Evolutionary conservation across 164 flowering plant species (phyloP).

Genomic region (Berberis vulgaris): DNA sequence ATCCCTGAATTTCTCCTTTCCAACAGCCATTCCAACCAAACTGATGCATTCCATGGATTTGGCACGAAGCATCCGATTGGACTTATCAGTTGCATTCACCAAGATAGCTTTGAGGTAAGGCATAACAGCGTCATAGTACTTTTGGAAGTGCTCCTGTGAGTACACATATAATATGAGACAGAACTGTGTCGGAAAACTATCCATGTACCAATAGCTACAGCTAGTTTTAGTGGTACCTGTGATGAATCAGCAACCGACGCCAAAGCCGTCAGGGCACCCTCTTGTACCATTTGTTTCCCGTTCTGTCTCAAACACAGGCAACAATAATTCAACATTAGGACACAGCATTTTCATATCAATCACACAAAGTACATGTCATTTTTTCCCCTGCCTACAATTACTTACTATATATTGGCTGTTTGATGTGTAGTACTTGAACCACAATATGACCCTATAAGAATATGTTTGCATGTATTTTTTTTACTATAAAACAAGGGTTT

Average conservation of each 20-base stretch:
- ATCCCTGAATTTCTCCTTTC: slow-evolving; percentile 93
- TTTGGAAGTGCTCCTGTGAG: slow-evolving; percentile 84
- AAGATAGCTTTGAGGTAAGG: slow-evolving; percentile 86
- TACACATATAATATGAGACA: background rate
- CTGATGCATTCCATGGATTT: slow-evolving; percentile 99
- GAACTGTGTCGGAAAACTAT: background rate
- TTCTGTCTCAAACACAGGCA: slow-evolving; percentile 39
- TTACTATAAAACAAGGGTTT: too few relatives aligned
- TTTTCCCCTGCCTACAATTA: too few relatives aligned
- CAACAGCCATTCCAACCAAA: slow-evolving; percentile 99
- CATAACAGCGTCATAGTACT: slow-evolving; percentile 97
- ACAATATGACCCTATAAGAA: too few relatives aligned
- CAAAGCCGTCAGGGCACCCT: slow-evolving; percentile 98
- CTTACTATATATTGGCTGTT: too few relatives aligned
- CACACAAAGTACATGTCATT: too few relatives aligned
- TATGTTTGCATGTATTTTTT: too few relatives aligned
- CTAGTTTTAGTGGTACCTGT: slow-evolving; percentile 44
- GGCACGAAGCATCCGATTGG: slow-evolving; percentile 99
- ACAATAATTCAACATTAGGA: background rate
- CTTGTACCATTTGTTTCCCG: slow-evolving; percentile 99
- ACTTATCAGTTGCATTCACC: slow-evolving; percentile 88
- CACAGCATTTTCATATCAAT: too few relatives aligned
- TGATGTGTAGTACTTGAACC: too few relatives aligned
- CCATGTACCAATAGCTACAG: too few relatives aligned
- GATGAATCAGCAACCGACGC: slow-evolving; percentile 99